Base-by-base conservation (phyloP, 257 asterid genomes). In the Coffea eugenioides region DNA sequence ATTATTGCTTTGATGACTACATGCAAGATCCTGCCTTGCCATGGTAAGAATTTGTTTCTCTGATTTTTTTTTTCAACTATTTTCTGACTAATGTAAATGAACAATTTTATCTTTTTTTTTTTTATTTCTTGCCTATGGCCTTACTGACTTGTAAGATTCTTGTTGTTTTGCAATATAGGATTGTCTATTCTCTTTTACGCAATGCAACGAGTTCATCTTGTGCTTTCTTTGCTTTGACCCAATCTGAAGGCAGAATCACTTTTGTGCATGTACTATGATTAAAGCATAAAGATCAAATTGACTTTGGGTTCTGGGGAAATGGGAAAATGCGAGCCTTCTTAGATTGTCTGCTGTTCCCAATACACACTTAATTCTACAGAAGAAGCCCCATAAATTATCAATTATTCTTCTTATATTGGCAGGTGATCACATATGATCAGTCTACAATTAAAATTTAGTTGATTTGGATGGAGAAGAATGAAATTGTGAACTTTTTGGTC, bases 1-100 rank as follows among this genome's bases (percentile, higher is more conserved):
- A 90, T 78, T 82, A 77, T 84, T 88, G 75, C 84, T 88, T 88
- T 57, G 92, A 87, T 77, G 90, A 90, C 71, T 90, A 86, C 91
- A 85, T 83, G 76, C 89, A 86, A 74, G 95, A 91, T 83, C 92
- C 95, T 89, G 91, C 91, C 84, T 91, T 96, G 90, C 98, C 99
- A 67, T 86, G 98, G 98, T 94, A 92, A 90, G 85, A 43, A 76
- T 75, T 62, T 82, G 48, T 34, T 54, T 74, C 8, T 76, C 76
- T 59, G 36, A 15, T 11, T 70, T 25, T 74, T 61, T 49, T 79
- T 69, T 77, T 18, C 12, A 64, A 36, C 52, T 59, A 2, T 39
- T 14, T 71, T 74, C 72, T 31, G 66, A 10, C 21, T 16, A 68
- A 39, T 69, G 27, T 21, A 65, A 45, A 62, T 23, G 6, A 56